phyloP scores from a whole-genome alignment of 1,139 yeast species.

The Lodderomyces margitis region DNA sequence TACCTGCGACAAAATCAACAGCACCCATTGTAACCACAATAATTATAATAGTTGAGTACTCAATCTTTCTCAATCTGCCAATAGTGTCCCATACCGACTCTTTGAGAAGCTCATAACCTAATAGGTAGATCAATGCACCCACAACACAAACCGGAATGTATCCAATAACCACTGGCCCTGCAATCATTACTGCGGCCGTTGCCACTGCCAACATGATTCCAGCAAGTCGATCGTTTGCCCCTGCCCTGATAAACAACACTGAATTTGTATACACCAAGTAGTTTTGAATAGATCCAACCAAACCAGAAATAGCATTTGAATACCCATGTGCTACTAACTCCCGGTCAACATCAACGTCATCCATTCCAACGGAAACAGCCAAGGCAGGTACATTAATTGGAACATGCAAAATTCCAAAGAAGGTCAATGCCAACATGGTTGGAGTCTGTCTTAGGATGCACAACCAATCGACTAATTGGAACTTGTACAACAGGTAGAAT shows the following conservation, averaged over 20 bases:
- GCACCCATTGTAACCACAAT: conserved; percentile 94
- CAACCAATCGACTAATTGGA: conserved; percentile 69
- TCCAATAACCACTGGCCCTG: conserved; percentile 92
- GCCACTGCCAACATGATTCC: conserved; percentile 84
- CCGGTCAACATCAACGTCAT: conserved; percentile 83
- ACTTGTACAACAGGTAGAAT: conserved; percentile 72
- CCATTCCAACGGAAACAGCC: conserved; percentile 87
- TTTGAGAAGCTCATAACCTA: conserved; percentile 85
- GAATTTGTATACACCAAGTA: conserved; percentile 94
- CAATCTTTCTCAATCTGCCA: conserved; percentile 72
- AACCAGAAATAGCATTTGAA: conserved; percentile 85
- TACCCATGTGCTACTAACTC: conserved; percentile 94
- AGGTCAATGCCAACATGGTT: conserved; percentile 91
- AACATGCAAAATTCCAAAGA: conserved; percentile 92
- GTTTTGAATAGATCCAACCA: conserved; percentile 85
- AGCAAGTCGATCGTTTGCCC: conserved; percentile 86
- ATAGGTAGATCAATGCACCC: conserved; percentile 82
- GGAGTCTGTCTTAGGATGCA: conserved; percentile 72
- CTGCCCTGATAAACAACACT: conserved; percentile 86
- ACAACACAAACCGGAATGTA: conserved; percentile 94
- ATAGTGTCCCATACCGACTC: conserved; percentile 86
- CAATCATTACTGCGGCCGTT: conserved; percentile 75
- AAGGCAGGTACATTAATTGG: conserved; percentile 97
- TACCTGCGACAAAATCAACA: conserved; percentile 92
- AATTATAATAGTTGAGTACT: conserved; percentile 76